Conservation (phyloP, 2,329 filamentous ascomycete species). For the Phaeosphaeria sp. region DNA sequence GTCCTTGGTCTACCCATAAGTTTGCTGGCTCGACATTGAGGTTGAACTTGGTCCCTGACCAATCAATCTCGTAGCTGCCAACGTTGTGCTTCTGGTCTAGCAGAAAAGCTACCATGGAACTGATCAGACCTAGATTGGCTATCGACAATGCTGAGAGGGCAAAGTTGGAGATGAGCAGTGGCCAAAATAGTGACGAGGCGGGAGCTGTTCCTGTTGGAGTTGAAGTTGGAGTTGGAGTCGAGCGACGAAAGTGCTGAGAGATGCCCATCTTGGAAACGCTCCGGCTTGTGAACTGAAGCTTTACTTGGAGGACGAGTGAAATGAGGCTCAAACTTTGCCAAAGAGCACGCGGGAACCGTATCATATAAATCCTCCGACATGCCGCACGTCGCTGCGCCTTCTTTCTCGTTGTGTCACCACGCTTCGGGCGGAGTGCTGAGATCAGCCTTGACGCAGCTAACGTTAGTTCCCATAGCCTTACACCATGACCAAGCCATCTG, state of each 20-base stretch:
- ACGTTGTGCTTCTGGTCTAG: conserved; percentile 38
- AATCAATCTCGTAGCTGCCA: conserved; percentile 27
- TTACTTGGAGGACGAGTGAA: background rate
- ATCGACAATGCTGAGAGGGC: conserved; percentile 40
- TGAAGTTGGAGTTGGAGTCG: conserved; percentile 4
- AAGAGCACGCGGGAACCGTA: background rate
- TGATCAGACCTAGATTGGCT: conserved; percentile 36
- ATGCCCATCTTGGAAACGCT: conserved; percentile 13
- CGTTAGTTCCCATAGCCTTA: conserved; percentile 19
- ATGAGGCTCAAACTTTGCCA: background rate
- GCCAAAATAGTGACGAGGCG: conserved; percentile 13
- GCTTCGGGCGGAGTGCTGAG: conserved; percentile 14
- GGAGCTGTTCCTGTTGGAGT: conserved; percentile 8
- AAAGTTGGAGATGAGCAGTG: conserved; percentile 28
- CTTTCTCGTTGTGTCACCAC: conserved; percentile 18
- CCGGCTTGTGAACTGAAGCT: background rate
- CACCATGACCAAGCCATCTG: conserved; percentile 11
- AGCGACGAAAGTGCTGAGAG: conserved; percentile 6
- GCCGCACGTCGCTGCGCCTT: conserved; percentile 13
- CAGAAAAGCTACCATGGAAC: conserved; percentile 42
- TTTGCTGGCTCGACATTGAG: conserved; percentile 33
- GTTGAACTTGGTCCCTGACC: conserved; percentile 25
- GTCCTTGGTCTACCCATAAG: conserved; percentile 39
- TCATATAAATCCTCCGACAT: conserved; percentile 7
- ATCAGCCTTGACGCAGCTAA: conserved; percentile 15